A percentile compares a stretch with the other conserved stretches of the same genome.
These are phyloP conservation scores for Ceratocystis huliohia DNA, from an alignment of 2,329 filamentous ascomycete genomes.

Conservation along the genomic window DNA sequence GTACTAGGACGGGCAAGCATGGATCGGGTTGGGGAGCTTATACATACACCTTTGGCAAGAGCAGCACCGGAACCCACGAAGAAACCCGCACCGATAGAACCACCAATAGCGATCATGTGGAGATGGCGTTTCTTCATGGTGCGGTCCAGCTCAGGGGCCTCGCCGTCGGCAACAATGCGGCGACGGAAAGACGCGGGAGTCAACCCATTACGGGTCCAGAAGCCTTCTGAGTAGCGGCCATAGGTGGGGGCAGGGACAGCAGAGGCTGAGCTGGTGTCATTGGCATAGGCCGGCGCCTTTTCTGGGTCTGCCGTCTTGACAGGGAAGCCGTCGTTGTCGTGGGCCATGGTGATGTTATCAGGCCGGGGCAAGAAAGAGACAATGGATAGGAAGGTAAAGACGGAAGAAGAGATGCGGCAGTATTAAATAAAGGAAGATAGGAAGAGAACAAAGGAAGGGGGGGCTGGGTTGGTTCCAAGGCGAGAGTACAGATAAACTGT, in stretches of 20 bases:
- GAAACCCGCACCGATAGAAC: conserved; percentile 50
- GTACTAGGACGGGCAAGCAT: not conserved
- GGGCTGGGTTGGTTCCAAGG: not conserved
- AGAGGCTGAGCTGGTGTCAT: conserved; percentile 17
- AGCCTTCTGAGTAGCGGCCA: conserved; percentile 25
- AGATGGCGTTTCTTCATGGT: conserved; percentile 45
- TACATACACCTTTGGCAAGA: conserved; percentile 38
- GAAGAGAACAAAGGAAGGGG: not conserved
- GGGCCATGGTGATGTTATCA: conserved; percentile 13
- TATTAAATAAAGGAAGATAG: not conserved
- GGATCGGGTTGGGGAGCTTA: not conserved
- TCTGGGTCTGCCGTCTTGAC: conserved; percentile 18
- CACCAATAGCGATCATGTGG: conserved; percentile 51
- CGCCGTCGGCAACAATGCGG: conserved; percentile 27
- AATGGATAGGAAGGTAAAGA: not conserved
- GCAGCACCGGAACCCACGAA: conserved; percentile 48
- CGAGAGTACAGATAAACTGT: not conserved
- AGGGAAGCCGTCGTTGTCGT: conserved; percentile 10
- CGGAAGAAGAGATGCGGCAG: too few relatives aligned
- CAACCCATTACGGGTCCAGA: conserved; percentile 31
- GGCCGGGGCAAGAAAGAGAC: not conserved
- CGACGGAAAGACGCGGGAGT: conserved; percentile 31
- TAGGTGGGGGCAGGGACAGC: conserved; percentile 6
- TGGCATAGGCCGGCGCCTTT: conserved; percentile 16
- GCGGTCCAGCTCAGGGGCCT: conserved; percentile 31